phyloP scores from a whole-genome alignment of 78 protist genomes.

The Parvularia atlantis region DNA sequence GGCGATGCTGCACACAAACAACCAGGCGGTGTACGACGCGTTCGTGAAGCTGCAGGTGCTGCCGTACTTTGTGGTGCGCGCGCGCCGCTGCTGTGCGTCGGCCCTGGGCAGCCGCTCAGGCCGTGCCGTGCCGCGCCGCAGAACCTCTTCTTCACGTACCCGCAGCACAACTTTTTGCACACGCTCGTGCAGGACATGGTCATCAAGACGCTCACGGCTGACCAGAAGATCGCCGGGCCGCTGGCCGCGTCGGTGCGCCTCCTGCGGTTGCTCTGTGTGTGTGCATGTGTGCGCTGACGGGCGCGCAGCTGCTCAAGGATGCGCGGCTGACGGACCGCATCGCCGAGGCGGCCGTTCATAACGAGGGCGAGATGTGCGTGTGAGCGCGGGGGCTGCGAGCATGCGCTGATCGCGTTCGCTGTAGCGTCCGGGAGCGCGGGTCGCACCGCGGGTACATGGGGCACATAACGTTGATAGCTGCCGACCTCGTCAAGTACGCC shows the following conservation, averaged over 20 bases:
- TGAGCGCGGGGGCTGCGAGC: too few relatives aligned
- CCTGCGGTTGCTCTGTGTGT: not conserved
- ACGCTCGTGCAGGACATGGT: not conserved
- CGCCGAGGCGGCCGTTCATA: not conserved
- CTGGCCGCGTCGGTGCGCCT: not conserved
- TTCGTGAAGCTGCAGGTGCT: not conserved
- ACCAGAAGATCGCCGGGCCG: not conserved
- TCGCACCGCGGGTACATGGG: too few relatives aligned
- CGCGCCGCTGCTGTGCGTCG: too few relatives aligned
- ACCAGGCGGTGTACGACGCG: not conserved
- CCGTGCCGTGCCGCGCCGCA: too few relatives aligned
- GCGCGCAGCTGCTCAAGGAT: not conserved
- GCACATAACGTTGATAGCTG: too few relatives aligned
- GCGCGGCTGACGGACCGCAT: not conserved
- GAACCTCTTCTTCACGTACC: constrained; percentile 1
- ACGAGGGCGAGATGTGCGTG: constrained; percentile 1
- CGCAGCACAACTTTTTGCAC: not conserved
- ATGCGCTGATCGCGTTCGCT: too few relatives aligned
- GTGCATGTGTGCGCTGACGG: not conserved
- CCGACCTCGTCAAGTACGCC: too few relatives aligned
- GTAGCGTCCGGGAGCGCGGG: too few relatives aligned
- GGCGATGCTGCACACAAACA: not conserved
- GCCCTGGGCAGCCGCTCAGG: too few relatives aligned
- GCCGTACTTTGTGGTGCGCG: not conserved
- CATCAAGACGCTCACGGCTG: not conserved